Evolutionary conservation across 2,329 filamentous ascomycete genomes (phyloP).

Genomic region (Colletotrichum chlorophyti): DNA sequence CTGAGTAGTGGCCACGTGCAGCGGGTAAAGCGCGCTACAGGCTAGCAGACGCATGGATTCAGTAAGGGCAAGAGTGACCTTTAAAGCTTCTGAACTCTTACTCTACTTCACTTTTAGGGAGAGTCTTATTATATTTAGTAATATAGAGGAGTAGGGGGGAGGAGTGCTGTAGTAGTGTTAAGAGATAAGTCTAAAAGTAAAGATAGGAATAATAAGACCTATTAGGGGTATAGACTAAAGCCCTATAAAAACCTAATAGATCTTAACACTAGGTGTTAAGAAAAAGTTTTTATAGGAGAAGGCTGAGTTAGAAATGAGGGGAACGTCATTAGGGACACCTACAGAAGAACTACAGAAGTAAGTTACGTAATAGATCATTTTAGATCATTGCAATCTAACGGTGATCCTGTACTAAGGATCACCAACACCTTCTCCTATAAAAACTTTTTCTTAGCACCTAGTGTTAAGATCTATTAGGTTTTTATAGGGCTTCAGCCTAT

Average conservation of each 20-base stretch:
- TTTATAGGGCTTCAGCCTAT: background rate
- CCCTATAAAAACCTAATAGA: background rate
- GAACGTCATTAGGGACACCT: too few relatives aligned
- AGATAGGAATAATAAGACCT: slow-evolving; percentile 1
- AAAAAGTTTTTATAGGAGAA: too few relatives aligned
- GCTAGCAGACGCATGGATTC: background rate
- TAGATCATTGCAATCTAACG: too few relatives aligned
- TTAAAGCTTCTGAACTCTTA: background rate
- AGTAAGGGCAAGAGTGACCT: background rate
- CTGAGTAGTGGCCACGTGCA: background rate
- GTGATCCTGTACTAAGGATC: too few relatives aligned
- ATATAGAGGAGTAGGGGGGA: background rate
- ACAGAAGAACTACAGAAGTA: too few relatives aligned
- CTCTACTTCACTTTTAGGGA: background rate
- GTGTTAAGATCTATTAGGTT: background rate
- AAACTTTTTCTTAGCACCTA: background rate
- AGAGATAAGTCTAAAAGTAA: background rate
- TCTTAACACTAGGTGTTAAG: background rate
- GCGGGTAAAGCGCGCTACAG: background rate
- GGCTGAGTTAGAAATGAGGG: too few relatives aligned
- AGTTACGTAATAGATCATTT: too few relatives aligned
- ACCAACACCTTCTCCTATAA: too few relatives aligned
- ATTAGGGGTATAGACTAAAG: background rate
- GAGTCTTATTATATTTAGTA: background rate
- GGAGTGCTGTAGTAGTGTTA: background rate